Base-by-base conservation (phyloP, 2,329 filamentous ascomycete genomes). In the Anisogramma anomala region DNA sequence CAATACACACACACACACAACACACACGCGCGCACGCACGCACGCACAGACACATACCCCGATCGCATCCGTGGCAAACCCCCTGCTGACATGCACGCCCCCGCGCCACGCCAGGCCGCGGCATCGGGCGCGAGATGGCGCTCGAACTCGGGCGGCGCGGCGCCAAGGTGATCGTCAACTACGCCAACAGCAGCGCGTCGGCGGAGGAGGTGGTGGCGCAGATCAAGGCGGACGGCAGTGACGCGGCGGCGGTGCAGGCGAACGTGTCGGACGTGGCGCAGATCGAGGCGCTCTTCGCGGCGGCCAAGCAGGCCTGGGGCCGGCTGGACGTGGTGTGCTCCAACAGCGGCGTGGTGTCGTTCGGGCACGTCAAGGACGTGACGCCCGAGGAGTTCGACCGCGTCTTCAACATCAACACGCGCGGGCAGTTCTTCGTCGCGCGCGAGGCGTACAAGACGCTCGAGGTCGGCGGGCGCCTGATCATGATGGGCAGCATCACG, bases 401-500 rank as follows among this genome's bases (percentile, higher is more conserved):
- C 47, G 77, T 82, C 49, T 81, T 83, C 66, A 68, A 66, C 63
- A 62, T 82, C 57, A 83, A 83, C 62, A 72, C 78, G 6, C 66
- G 77, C 7, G 79, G 77, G 28, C 79, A 82, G 60, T 83, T 82
- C 67, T 82, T 84, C 61, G 77, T 83, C 35, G 79, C 78, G 25
- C 75, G 78, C 53, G 74, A 79, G 47, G 79, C 79, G 33, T 80
- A 81, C 67, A 78, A 79, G 61, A 64, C 81, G 58, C 69, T 84
- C 41, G 73, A 79, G 62, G 63, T 76, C 27, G 75, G 78, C 43
- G 81, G 82, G 36, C 71, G 81, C 32, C 66, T 86, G 51, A 80
- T 87, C 59, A 67, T 87, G 20, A 86, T 83, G 76, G 75, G 72
- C 22, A 80, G 73, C 44, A 84, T 84, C 58, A 80, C 79, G 0